These are phyloP conservation scores for Royoungia palumana DNA, from an alignment of 768 basidiomycete genomes.

Conservation along the genomic window DNA sequence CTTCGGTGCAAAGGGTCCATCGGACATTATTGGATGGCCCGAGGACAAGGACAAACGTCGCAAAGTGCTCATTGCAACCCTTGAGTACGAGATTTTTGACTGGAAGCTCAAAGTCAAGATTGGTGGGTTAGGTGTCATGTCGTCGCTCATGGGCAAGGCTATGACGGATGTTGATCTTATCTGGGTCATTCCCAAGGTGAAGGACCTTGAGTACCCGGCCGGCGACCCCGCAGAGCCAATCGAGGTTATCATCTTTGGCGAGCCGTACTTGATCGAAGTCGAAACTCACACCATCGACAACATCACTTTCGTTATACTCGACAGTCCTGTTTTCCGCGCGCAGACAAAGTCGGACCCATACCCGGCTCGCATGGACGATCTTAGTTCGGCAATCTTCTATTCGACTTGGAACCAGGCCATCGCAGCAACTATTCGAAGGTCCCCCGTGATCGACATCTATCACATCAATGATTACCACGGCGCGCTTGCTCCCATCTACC, in stretches of 20 bases:
- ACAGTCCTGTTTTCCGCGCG: conserved; percentile 94
- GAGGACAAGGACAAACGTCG: conserved; percentile 89
- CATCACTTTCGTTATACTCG: conserved; percentile 91
- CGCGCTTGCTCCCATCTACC: conserved; percentile 85
- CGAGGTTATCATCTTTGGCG: conserved; percentile 94
- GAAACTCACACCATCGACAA: conserved; percentile 92
- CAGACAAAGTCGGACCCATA: conserved; percentile 96
- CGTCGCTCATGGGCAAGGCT: conserved; percentile 94
- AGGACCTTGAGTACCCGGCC: conserved; percentile 88
- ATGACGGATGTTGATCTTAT: conserved; percentile 96
- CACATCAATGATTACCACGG: conserved; percentile 97
- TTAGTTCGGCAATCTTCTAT: conserved; percentile 95
- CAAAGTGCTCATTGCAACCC: conserved; percentile 86
- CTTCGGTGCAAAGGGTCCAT: conserved; percentile 55
- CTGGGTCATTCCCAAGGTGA: conserved; percentile 94
- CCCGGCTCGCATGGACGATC: conserved; percentile 95
- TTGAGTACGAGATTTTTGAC: conserved; percentile 96
- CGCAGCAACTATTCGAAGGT: conserved; percentile 83
- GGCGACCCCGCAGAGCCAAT: conserved; percentile 92
- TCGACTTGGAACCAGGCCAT: conserved; percentile 99
- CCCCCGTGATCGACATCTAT: conserved; percentile 88
- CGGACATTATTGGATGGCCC: conserved; percentile 94
- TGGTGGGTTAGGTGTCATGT: conserved; percentile 97
- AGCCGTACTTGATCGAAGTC: conserved; percentile 93
- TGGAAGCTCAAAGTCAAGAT: conserved; percentile 99